Evolutionary conservation across 139 green algal genomes (phyloP).

Genomic region (Micractinium sp.): DNA sequence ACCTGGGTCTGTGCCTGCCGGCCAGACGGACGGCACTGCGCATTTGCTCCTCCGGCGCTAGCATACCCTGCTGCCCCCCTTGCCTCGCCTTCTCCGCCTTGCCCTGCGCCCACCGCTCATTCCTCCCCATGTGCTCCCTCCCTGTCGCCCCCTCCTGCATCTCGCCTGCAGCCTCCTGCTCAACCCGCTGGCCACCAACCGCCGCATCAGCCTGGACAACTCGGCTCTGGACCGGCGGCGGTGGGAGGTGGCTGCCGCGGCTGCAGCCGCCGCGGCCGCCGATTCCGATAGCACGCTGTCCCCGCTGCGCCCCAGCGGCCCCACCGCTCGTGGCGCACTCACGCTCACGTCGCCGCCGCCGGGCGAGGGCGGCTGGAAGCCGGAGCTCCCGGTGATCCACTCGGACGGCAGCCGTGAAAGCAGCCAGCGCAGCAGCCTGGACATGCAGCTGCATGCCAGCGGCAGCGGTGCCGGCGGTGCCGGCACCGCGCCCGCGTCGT

Average conservation of each 20-base stretch:
- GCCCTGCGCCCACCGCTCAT: not conserved
- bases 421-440: conserved; percentile 21
- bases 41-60: too few species aligned
- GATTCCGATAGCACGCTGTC: not conserved
- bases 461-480: not conserved
- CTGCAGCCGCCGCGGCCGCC: not conserved
- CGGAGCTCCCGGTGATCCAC: conserved; percentile 8
- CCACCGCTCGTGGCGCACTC: not conserved
- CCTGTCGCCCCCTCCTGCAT: not conserved
- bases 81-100: not conserved
- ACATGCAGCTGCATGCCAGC: not conserved
- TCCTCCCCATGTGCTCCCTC: not conserved
- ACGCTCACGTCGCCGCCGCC: not conserved
- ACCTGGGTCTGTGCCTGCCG: too few species aligned
- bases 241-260: conserved; percentile 2
- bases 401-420: conserved; percentile 7
- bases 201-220: conserved; percentile 65
- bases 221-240: conserved; percentile 43
- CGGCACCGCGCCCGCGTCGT: not conserved
- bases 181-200: conserved; percentile 14
- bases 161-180: not conserved
- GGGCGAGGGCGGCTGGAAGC: conserved; percentile 1
- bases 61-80: too few species aligned
- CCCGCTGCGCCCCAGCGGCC: not conserved
- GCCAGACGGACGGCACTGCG: not conserved